phyloP scores from a whole-genome alignment of 2,329 filamentous ascomycete genomes.

The Fusarium sp. region DNA sequence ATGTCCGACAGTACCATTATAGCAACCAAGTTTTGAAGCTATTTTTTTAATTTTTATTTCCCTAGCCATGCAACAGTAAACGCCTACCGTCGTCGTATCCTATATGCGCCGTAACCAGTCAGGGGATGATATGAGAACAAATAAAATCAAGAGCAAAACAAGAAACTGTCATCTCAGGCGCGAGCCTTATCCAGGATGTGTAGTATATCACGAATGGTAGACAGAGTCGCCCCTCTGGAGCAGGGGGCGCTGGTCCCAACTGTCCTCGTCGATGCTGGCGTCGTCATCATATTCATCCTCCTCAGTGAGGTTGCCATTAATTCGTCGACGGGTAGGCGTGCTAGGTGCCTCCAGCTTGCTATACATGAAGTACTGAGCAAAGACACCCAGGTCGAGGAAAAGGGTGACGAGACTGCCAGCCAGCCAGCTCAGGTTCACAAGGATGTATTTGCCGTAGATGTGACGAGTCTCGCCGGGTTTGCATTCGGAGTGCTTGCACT shows the following conservation, averaged over 20 bases:
- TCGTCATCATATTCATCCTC: conserved; percentile 49
- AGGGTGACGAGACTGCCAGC: conserved; percentile 90
- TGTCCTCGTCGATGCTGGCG: conserved; percentile 46
- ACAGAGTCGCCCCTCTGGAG: conserved; percentile 52
- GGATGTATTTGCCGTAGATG: conserved; percentile 84
- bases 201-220: conserved; percentile 36
- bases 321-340: conserved; percentile 17
- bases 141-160: conserved; percentile 32
- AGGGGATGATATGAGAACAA: conserved; percentile 24
- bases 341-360: conserved; percentile 59
- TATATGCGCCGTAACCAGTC: conserved; percentile 26
- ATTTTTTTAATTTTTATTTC: conserved; percentile 18
- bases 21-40: conserved; percentile 16
- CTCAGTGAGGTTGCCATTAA: conserved; percentile 35
- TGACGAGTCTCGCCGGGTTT: conserved; percentile 71
- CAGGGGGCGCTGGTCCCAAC: conserved; percentile 59
- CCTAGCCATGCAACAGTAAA: conserved; percentile 24
- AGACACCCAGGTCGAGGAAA: conserved; percentile 86
- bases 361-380: conserved; percentile 93
- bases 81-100: conserved; percentile 31
- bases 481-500: conserved; percentile 71
- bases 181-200: conserved; percentile 1
- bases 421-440: conserved; percentile 92
- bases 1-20: conserved; percentile 14
- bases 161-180: conserved; percentile 28